Percentiles rank a stretch among this genome's conserved stretches.
Evolutionary conservation across 1,284 basidiomycete species (phyloP).

Genomic region (Ceratobasidium sp.): DNA sequence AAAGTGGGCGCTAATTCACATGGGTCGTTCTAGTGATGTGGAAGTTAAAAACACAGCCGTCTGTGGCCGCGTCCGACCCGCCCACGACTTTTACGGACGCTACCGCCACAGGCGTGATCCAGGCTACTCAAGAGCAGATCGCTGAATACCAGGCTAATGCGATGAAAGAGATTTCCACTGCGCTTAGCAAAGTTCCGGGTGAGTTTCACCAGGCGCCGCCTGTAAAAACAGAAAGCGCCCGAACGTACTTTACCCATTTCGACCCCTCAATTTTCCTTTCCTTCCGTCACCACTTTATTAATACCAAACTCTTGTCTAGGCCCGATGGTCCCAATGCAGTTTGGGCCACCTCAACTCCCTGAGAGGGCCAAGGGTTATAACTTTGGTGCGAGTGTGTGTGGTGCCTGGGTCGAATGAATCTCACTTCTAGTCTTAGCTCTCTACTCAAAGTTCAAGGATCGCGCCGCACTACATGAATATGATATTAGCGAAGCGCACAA

Average conservation of each 20-base stretch:
- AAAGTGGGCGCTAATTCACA: background rate
- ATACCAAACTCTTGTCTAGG: background rate
- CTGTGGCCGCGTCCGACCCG: background rate
- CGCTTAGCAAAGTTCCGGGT: slow-evolving; percentile 26
- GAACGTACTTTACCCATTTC: background rate
- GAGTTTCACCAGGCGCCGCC: background rate
- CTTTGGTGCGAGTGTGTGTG: background rate
- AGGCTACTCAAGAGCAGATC: slow-evolving; percentile 30
- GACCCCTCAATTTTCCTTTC: background rate
- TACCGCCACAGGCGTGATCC: slow-evolving; percentile 10
- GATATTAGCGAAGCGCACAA: slow-evolving; percentile 22
- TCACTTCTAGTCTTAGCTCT: slow-evolving; percentile 5
- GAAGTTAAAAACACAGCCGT: slow-evolving; percentile 24
- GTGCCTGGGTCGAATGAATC: background rate
- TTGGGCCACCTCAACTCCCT: slow-evolving; percentile 15
- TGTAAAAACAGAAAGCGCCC: background rate
- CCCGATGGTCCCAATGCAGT: slow-evolving; percentile 21
- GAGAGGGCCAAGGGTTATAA: slow-evolving; percentile 29
- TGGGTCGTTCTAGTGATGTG: slow-evolving; percentile 15
- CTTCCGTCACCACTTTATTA: background rate
- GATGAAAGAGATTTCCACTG: slow-evolving; percentile 13
- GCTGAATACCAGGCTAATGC: background rate
- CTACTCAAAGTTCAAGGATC: slow-evolving; percentile 28
- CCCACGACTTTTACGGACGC: slow-evolving; percentile 12
- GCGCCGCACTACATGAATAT: background rate